Percentiles rank a stretch among this genome's conserved stretches.
These are phyloP conservation scores for Blastobotrys petasosporus DNA, from an alignment of 1,139 yeast genomes.

Conservation along the genomic window DNA sequence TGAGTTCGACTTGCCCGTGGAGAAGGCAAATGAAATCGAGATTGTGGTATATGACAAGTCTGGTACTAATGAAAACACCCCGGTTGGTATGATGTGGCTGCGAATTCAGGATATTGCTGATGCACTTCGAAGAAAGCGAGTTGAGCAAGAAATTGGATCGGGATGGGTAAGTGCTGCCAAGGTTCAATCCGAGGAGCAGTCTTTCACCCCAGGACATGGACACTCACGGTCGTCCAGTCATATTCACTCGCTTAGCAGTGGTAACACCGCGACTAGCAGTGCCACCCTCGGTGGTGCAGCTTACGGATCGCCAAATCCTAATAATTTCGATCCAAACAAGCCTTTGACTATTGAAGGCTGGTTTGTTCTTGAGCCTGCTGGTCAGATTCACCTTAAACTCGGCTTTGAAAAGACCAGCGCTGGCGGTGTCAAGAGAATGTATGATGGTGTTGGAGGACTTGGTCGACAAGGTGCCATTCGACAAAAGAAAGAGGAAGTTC, in stretches of 20 bases:
- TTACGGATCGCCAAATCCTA: neutral
- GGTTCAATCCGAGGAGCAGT: conserved; percentile 32
- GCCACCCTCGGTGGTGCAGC: conserved; percentile 10
- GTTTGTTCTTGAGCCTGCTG: conserved; percentile 91
- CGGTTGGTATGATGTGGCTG: conserved; percentile 94
- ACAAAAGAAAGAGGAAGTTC: conserved; percentile 89
- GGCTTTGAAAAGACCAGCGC: conserved; percentile 67
- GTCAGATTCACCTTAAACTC: conserved; percentile 71
- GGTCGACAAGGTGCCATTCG: conserved; percentile 99
- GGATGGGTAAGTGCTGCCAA: conserved; percentile 81
- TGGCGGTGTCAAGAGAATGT: conserved; percentile 40
- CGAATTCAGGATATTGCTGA: conserved; percentile 86
- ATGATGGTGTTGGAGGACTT: conserved; percentile 58
- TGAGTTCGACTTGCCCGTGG: conserved; percentile 71
- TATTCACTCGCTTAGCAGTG: neutral
- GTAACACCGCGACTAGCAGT: neutral
- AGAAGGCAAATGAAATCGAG: conserved; percentile 87
- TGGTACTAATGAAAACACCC: conserved; percentile 45
- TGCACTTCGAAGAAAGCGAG: conserved; percentile 86
- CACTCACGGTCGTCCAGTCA: neutral
- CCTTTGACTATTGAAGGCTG: conserved; percentile 54
- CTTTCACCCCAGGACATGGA: neutral
- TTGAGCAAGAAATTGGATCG: conserved; percentile 62
- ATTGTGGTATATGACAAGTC: conserved; percentile 77
- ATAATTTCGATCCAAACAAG: conserved; percentile 1